These are phyloP conservation scores for Cladosporium cucumerinum DNA, from an alignment of 2,329 filamentous ascomycete species.

Conservation along the genomic window DNA sequence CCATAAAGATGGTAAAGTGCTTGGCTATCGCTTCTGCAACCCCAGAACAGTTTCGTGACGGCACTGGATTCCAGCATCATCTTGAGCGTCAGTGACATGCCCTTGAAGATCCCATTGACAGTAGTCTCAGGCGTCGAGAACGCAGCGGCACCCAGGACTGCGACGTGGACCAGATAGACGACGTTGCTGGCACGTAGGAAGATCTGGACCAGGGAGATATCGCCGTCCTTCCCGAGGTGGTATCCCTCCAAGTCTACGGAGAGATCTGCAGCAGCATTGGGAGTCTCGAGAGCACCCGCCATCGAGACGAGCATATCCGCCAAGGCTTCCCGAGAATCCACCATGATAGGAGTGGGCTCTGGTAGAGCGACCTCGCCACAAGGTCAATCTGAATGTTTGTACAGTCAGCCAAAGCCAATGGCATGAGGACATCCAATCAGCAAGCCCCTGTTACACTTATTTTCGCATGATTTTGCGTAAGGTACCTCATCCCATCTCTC, in stretches of 20 bases:
- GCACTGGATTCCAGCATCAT: slow-evolving; percentile 43
- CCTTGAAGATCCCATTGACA: slow-evolving; percentile 9
- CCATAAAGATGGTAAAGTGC: slow-evolving; percentile 47
- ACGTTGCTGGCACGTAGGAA: background rate
- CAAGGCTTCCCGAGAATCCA: background rate
- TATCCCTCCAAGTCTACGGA: background rate
- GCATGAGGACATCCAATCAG: background rate
- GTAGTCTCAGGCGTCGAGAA: slow-evolving; percentile 37
- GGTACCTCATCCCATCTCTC: background rate
- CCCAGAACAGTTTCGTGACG: slow-evolving; percentile 54
- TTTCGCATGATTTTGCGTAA: background rate
- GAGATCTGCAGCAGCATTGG: background rate
- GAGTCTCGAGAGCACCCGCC: background rate
- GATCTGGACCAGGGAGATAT: background rate
- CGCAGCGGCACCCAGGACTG: slow-evolving; percentile 35
- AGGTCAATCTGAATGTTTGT: background rate
- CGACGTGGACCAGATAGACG: slow-evolving; percentile 43
- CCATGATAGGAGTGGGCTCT: background rate
- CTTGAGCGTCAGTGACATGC: slow-evolving; percentile 29
- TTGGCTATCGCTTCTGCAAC: slow-evolving; percentile 56
- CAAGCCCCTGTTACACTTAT: background rate
- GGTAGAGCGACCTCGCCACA: background rate
- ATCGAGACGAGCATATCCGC: background rate
- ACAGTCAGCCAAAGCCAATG: background rate
- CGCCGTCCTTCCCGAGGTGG: background rate